These are phyloP conservation scores for Nakazawaea ambrosiae DNA, from an alignment of 805 yeast genomes.

Conservation along the genomic window DNA sequence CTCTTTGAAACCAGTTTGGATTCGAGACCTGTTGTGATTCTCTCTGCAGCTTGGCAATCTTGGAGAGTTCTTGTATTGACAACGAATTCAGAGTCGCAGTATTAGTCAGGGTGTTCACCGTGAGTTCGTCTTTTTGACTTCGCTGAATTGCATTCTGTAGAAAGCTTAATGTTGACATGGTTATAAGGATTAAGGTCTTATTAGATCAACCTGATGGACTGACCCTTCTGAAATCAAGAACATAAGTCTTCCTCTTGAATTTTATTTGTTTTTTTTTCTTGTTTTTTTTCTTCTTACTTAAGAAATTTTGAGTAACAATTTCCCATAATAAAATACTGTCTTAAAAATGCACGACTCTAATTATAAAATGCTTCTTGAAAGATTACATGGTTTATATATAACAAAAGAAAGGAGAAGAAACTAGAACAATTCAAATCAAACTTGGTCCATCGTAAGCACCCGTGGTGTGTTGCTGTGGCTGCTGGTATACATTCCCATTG, in stretches of 20 bases:
- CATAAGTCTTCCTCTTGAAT: too few species aligned
- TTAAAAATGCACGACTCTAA: slow-evolving; percentile 9
- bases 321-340: too few species aligned
- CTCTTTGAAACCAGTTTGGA: slow-evolving; percentile 32
- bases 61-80: slow-evolving; percentile 14
- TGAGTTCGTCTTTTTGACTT: neutral
- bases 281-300: neutral
- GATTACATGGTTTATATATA: too few species aligned
- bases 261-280: too few species aligned
- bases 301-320: too few species aligned
- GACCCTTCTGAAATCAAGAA: too few species aligned
- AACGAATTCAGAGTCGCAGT: slow-evolving; percentile 10
- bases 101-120: neutral
- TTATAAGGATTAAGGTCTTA: too few species aligned
- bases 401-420: too few species aligned
- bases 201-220: too few species aligned
- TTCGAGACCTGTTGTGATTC: slow-evolving; percentile 10
- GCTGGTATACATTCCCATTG: neutral
- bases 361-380: neutral
- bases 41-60: slow-evolving; percentile 10
- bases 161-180: slow-evolving; percentile 6
- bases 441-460: slow-evolving; percentile 2
- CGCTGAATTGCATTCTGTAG: slow-evolving; percentile 3
- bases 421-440: neutral
- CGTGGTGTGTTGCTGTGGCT: neutral